Conservation (phyloP, 1,139 yeast species). For the Zygosaccharomyces pseudobailii region DNA sequence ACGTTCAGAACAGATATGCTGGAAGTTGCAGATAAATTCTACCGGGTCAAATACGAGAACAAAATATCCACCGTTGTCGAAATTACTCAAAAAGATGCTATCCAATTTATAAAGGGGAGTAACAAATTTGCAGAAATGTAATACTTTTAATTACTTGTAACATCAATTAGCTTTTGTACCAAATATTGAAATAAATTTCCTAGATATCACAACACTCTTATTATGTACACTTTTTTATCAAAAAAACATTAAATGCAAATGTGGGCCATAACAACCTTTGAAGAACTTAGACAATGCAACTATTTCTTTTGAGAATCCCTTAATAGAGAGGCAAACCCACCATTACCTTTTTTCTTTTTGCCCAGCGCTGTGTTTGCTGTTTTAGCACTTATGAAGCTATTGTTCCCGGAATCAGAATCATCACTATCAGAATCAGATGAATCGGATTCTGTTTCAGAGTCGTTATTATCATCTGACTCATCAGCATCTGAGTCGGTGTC, state of each 20-base stretch:
- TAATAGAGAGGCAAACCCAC: conserved; percentile 52
- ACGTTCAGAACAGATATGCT: conserved; percentile 94
- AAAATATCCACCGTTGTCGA: conserved; percentile 77
- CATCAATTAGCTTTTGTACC: conserved; percentile 4
- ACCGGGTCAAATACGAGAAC: conserved; percentile 79
- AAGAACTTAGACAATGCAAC: neutral
- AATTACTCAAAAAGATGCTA: conserved; percentile 67
- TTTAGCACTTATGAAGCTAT: conserved; percentile 39
- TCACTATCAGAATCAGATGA: conserved; percentile 27
- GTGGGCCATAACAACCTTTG: neutral
- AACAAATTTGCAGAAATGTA: conserved; percentile 24
- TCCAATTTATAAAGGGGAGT: conserved; percentile 68
- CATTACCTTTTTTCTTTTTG: conserved; percentile 38
- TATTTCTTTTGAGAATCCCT: conserved; percentile 42
- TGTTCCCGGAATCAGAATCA: conserved; percentile 21
- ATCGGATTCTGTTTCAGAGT: conserved; percentile 28
- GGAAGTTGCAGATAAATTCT: conserved; percentile 78
- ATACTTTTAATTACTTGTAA: neutral
- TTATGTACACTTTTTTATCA: conserved; percentile 4
- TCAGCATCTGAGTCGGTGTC: conserved; percentile 27
- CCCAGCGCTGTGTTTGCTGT: conserved; percentile 39
- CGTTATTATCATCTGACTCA: conserved; percentile 15
- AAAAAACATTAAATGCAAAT: neutral
- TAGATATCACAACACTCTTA: neutral
- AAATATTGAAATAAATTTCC: neutral